Evolutionary conservation across 306 rosid species (phyloP).

Genomic region (Lotus japonicus): DNA sequence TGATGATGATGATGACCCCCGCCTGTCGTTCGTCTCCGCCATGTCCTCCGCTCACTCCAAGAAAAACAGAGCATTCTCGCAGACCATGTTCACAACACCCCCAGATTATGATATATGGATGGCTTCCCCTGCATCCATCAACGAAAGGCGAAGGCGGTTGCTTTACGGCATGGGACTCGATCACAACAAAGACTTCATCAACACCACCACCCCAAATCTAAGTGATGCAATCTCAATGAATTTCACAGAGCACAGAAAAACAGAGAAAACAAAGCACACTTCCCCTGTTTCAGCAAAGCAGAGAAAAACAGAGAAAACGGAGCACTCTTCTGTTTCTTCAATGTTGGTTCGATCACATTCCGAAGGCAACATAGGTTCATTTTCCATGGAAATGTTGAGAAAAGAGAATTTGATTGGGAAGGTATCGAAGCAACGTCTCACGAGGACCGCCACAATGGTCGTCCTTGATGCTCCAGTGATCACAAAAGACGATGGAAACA

Average conservation of each 20-base stretch:
- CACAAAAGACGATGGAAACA: neutral
- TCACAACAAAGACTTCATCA: conserved; percentile 20
- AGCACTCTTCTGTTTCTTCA: conserved; percentile 16
- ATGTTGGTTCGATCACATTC: conserved; percentile 56
- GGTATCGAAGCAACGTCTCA: conserved; percentile 49
- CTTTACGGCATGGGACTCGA: conserved; percentile 57
- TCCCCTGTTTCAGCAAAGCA: neutral
- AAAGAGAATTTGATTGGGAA: conserved; percentile 36
- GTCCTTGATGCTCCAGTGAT: neutral
- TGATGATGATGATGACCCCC: conserved; percentile 32
- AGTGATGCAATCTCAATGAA: neutral
- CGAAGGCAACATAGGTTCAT: conserved; percentile 46
- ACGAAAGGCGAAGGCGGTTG: conserved; percentile 45
- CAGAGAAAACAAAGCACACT: neutral
- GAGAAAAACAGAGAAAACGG: neutral
- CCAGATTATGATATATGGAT: conserved; percentile 59
- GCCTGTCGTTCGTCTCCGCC: conserved; percentile 51
- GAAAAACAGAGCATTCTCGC: conserved; percentile 20
- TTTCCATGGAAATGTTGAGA: conserved; percentile 27
- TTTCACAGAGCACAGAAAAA: no score
- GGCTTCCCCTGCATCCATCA: conserved; percentile 47
- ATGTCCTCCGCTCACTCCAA: conserved; percentile 29
- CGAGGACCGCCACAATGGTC: conserved; percentile 32
- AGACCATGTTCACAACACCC: neutral
- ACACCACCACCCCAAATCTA: neutral